Evolutionary conservation across 2,329 filamentous ascomycete species (phyloP), one percentile per base, ranked within the genome.

Genomic region (Aspergillus neoniger): DNA sequence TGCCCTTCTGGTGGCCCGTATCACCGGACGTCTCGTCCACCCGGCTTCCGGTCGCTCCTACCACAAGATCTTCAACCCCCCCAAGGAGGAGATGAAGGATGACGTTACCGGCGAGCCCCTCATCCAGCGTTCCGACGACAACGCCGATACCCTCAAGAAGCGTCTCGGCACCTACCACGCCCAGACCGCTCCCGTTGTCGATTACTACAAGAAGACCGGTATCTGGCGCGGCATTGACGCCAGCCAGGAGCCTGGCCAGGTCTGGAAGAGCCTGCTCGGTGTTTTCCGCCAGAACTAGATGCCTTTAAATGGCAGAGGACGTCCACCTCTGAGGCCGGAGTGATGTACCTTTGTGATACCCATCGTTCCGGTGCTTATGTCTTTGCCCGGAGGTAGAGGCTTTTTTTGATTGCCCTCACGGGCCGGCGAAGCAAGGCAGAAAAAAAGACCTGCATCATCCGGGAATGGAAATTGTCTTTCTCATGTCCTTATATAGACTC

Each of bases 51-150:
- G 95, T 68, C 92, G 95, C 74, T 92, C 91, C 69, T 99, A 99
- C 84, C 95, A 99, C 88, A 95, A 90, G 81, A 90, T 95, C 79
- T 99, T 99, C 88, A 98, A 97, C 87, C 95, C 95, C 55, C 95
- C 95, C 72, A 96, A 97, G 87, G 81, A 87, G 71, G 73, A 86
- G 67, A 98, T 98, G 95, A 96, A 88, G 77, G 95, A 99, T 80
- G 95, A 99, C 79, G 80, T 97, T 69, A 98, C 95, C 19, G 95
- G 95, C 78, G 95, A 99, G 85, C 93, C 94, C 52, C 85, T 99
- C 69, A 90, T 98, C 73, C 95, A 98, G 84, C 89, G 95, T 73
- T 94, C 91, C 68, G 95, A 99, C 77, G 95, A 99, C 83, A 99
- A 98, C 78, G 93, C 91, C 70, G 94, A 93, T 8, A 92, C 95